A percentile compares a stretch with the other conserved stretches of the same genome.
Evolutionary conservation across 495 filamentous ascomycete genomes (phyloP).

Genomic region (Penicillium turbatum): DNA sequence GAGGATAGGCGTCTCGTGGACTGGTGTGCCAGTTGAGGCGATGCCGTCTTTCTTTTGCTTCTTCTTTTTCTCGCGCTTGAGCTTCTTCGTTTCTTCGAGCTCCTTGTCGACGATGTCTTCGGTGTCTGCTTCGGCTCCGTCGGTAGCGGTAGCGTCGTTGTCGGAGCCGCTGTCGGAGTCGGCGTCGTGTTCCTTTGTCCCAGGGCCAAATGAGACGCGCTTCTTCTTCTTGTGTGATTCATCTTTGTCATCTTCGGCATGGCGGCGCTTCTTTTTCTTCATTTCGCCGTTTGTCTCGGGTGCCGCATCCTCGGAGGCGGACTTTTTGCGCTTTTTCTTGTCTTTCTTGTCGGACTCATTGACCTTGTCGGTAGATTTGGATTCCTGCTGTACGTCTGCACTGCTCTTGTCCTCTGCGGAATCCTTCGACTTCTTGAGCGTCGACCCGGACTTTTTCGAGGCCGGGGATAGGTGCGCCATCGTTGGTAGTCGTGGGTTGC

Average conservation of each 20-base stretch:
- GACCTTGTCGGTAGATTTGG: slow-evolving; percentile 15
- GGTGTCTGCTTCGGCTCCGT: slow-evolving; percentile 14
- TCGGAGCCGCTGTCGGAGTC: slow-evolving; percentile 33
- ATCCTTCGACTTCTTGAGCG: slow-evolving; percentile 62
- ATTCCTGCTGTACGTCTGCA: slow-evolving; percentile 1
- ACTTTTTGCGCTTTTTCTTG: slow-evolving; percentile 14
- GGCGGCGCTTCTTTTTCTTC: slow-evolving; percentile 21
- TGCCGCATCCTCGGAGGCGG: slow-evolving; percentile 18
- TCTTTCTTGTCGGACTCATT: slow-evolving; percentile 13
- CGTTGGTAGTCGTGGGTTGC: background rate
- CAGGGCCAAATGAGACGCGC: slow-evolving; percentile 73
- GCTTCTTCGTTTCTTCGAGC: slow-evolving; percentile 26
- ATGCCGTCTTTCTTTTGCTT: slow-evolving; percentile 28
- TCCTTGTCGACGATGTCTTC: slow-evolving; percentile 18
- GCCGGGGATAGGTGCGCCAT: slow-evolving; percentile 50
- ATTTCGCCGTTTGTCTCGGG: slow-evolving; percentile 13
- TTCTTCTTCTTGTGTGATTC: slow-evolving; percentile 44
- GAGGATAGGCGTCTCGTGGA: slow-evolving; percentile 57
- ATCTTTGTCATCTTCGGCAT: slow-evolving; percentile 17
- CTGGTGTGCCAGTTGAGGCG: slow-evolving; percentile 13
- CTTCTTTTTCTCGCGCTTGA: slow-evolving; percentile 35
- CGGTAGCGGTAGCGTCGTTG: slow-evolving; percentile 24
- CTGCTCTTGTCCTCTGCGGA: slow-evolving; percentile 23
- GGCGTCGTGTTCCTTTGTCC: slow-evolving; percentile 59
- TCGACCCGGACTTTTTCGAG: slow-evolving; percentile 73